phyloP scores from a whole-genome alignment of 139 green algal species.

The Volvox reticuliferus region DNA sequence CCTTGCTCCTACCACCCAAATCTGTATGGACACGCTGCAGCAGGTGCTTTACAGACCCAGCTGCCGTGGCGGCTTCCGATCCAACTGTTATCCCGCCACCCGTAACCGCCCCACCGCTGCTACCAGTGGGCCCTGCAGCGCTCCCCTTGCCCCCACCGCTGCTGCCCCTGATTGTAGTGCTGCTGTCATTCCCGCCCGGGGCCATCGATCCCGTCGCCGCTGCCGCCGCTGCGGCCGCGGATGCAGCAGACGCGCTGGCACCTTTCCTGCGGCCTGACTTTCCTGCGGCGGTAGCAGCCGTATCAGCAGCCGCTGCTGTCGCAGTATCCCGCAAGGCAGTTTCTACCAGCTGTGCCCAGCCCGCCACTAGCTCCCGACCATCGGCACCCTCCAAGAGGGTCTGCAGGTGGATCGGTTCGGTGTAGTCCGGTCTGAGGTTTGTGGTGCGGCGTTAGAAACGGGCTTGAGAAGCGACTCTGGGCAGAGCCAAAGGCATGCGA shows the following conservation, averaged over 20 bases:
- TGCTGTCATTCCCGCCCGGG: neutral
- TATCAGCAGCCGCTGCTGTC: neutral
- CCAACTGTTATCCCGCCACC: neutral
- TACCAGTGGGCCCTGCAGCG: too few species aligned
- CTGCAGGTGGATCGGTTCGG: constrained; percentile 6
- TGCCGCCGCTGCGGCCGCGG: neutral
- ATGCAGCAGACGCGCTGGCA: neutral
- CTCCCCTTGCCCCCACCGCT: neutral
- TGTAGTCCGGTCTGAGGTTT: constrained; percentile 4
- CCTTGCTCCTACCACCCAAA: constrained; percentile 34
- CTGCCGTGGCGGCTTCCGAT: neutral
- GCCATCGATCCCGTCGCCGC: neutral
- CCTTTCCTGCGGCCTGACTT: neutral
- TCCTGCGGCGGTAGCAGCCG: neutral
- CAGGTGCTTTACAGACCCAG: constrained; percentile 44
- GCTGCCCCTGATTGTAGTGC: neutral
- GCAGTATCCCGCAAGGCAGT: neutral
- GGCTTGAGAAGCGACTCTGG: too few species aligned
- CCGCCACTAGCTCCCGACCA: constrained; percentile 24
- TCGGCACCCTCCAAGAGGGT: constrained; percentile 26
- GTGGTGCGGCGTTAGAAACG: too few species aligned
- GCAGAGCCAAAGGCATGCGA: neutral
- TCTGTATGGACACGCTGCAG: constrained; percentile 42
- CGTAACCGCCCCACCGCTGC: constrained; percentile 11
- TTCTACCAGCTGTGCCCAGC: constrained; percentile 37